Percentiles rank a stretch among this genome's conserved stretches.
Evolutionary conservation across 2,329 filamentous ascomycete species (phyloP).

Genomic region (Aspergillus sclerotialis): DNA sequence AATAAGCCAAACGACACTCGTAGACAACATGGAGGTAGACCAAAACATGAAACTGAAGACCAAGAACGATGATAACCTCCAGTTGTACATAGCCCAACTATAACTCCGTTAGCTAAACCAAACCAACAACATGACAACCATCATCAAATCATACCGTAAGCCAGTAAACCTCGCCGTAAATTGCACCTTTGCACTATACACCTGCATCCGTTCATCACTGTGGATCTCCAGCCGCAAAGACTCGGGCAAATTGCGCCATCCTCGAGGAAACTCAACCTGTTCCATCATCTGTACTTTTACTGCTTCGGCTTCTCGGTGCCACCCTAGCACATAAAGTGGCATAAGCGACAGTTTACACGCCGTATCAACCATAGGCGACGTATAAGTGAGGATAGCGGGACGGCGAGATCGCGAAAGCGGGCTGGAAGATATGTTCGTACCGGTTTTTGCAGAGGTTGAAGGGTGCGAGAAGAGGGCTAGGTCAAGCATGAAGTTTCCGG

Average conservation of each 20-base stretch:
- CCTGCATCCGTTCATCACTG: slow-evolving; percentile 62
- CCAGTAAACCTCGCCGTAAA: slow-evolving; percentile 72
- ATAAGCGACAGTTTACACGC: slow-evolving; percentile 57
- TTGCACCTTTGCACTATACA: slow-evolving; percentile 63
- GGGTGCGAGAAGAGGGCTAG: slow-evolving; percentile 58
- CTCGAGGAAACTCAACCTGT: slow-evolving; percentile 56
- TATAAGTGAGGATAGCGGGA: slow-evolving; percentile 72
- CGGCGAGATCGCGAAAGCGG: slow-evolving; percentile 61
- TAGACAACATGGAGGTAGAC: slow-evolving; percentile 63
- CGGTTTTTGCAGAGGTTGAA: slow-evolving; percentile 23
- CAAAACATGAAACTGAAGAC: slow-evolving; percentile 69
- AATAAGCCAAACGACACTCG: slow-evolving; percentile 57
- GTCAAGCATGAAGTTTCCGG: slow-evolving; percentile 93
- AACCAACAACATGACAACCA: slow-evolving; percentile 1
- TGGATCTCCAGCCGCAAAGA: slow-evolving; percentile 61
- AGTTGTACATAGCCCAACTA: slow-evolving; percentile 80
- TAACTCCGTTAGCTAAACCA: slow-evolving; percentile 11
- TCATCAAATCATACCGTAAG: slow-evolving; percentile 45
- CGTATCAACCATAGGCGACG: slow-evolving; percentile 60
- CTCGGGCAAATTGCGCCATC: slow-evolving; percentile 46
- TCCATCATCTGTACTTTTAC: slow-evolving; percentile 69
- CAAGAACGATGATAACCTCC: slow-evolving; percentile 63
- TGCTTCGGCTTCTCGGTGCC: slow-evolving; percentile 55
- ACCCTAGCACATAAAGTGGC: slow-evolving; percentile 62
- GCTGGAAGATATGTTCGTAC: slow-evolving; percentile 22